Evolutionary conservation across 2,329 filamentous ascomycete species (phyloP), one percentile per base, ranked within the genome.

Genomic region (Penicillium sp.): DNA sequence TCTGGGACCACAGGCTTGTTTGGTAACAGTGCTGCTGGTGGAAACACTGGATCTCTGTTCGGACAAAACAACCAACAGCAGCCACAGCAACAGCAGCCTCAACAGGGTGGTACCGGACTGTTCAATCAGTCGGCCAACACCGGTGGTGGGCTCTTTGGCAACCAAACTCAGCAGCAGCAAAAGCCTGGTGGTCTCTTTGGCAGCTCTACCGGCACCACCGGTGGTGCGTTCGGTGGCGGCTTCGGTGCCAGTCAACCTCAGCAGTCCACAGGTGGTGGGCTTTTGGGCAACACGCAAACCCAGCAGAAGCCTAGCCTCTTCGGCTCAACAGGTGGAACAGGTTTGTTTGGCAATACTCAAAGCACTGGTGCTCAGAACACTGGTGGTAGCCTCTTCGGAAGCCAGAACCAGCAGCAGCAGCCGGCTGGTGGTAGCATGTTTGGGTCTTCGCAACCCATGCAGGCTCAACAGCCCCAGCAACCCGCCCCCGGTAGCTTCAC

Each of bases 301-400:
- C 82, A 85, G 64, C 77, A 81, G 54, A 85, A 85, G 65, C 81
- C 84, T n/a, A 65, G 86, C 14, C 87, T 87, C 60, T 83, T 65
- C 16, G 56, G 81, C 16, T 72, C 75, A 7, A 69, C 73, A 4
- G 72, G 58, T 24, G 37, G 68, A 56, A 74, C 76, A 44, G 77
- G 78, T 31, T 70, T 84, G 14, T 84, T 84, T 51, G 79, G 46
- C 19, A 21, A 80, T 27, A 65, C 66, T 29, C 65, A 66, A 58
- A 61, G 29, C 44, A 63, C 65, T 5, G 55, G 69, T 4, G 49
- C 61, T 11, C 69, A 74, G 21, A 66, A 62, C 27, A 57, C 67
- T 2, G 67, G 83, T 22, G 77, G 76, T 57, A 89, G 87, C 0
- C 68, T 90, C 3, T 84, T 91, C 49, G 84, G 85, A 58, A 80